Evolutionary conservation across 1,284 basidiomycete genomes (phyloP), one percentile per base, ranked within the genome.

Genomic region (Blastosporella zonata): DNA sequence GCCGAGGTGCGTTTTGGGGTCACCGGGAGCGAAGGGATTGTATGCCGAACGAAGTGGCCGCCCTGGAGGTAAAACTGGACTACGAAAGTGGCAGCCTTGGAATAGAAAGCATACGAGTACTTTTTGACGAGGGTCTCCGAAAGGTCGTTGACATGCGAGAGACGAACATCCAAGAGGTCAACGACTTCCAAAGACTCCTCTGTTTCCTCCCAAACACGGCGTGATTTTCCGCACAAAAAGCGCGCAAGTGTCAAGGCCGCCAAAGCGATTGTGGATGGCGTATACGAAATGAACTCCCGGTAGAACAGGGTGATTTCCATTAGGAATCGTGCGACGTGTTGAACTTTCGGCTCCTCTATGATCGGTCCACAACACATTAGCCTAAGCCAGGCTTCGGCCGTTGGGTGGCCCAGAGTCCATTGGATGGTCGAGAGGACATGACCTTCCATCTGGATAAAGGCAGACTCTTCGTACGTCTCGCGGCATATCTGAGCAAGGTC

Each of bases 251-350:
- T 86, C 56, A 99, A 74, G 13, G 94, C 83, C 43, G 90, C 97
- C 18, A 84, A 74, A 17, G 97, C 95, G 60, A 98, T 87, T 27
- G 88, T 78, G 1, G 93, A 96, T 0, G 96, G 86, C 13, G 84
- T 76, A 61, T 87, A 87, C 59, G 86, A 84, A 67, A 97, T 79
- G 68, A 97, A 99, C 65, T 97, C 93, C 56, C 93, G 87, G 69
- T 97, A 90, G 77, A 97, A 99, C 42, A 99, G 80, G 33, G 95
- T 97, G 59, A 96, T 89, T 72, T 99, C 97, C 92, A 99, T 97
- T 61, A 99, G 72, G 76, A 98, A 99, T 38, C 97, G 87, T 1
- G 97, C 93, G 55, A 97, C 84, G 64, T 96, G 90, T 63, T 96
- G 92, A 4, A 95, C 90, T 67, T 90, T 90, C 50, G 82, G 73